Evolutionary conservation across 1,284 basidiomycete genomes (phyloP).

Genomic region (Puccinia brachypodii): DNA sequence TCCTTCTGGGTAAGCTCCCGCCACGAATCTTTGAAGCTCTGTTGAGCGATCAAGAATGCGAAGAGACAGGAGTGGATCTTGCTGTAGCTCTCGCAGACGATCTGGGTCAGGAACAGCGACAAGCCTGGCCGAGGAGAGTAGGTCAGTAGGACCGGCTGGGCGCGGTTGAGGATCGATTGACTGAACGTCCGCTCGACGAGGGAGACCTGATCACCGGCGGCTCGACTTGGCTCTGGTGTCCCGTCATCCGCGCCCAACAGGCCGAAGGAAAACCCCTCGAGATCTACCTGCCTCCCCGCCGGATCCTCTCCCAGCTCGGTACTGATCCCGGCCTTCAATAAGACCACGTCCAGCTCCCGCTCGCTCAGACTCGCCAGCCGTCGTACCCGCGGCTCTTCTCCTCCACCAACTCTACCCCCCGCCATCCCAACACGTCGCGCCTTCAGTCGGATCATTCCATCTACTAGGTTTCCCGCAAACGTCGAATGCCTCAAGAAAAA

Average conservation of each 20-base stretch:
- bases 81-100: slow-evolving; percentile 12
- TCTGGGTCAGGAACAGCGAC: slow-evolving; percentile 11
- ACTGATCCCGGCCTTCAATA: slow-evolving; percentile 31
- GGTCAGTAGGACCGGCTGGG: slow-evolving; percentile 17
- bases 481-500: slow-evolving; percentile 17
- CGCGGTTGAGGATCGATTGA: not conserved
- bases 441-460: not conserved
- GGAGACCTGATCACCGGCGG: not conserved
- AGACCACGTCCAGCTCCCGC: slow-evolving; percentile 33
- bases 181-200: not conserved
- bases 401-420: not conserved
- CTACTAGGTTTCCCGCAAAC: slow-evolving; percentile 3
- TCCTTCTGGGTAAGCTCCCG: not conserved
- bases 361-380: not conserved
- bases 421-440: not conserved
- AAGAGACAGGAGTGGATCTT: slow-evolving; percentile 20
- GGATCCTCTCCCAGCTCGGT: slow-evolving; percentile 25
- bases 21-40: slow-evolving; percentile 13
- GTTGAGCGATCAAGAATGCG: slow-evolving; percentile 6
- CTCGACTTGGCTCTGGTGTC: not conserved
- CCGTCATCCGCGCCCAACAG: not conserved
- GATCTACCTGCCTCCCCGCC: not conserved
- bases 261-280: slow-evolving; percentile 3
- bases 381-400: not conserved
- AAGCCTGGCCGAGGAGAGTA: slow-evolving; percentile 3